A percentile compares a stretch with the other conserved stretches of the same genome.
Evolutionary conservation across 768 basidiomycete genomes (phyloP).

Genomic region (Sporobolomyces phaffii): DNA sequence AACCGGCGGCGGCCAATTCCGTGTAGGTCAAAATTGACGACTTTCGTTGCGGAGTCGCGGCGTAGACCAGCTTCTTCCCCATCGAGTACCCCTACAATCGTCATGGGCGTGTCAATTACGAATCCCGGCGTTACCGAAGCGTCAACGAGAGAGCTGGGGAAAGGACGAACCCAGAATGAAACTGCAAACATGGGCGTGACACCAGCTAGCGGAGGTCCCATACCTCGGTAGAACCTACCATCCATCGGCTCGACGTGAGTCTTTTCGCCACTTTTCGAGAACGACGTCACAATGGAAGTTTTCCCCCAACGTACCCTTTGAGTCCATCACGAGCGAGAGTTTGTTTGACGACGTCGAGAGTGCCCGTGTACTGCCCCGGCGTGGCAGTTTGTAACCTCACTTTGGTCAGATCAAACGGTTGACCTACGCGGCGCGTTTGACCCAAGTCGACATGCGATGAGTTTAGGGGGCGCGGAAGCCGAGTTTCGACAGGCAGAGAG

Average conservation of each 20-base stretch:
- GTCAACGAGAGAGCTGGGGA: not conserved
- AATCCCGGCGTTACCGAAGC: not conserved
- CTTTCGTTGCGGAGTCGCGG: constrained; percentile 69
- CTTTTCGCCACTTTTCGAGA: too few species aligned
- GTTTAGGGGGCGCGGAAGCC: too few species aligned
- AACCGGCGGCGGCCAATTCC: constrained; percentile 88
- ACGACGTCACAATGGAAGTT: too few species aligned
- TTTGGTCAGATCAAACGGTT: constrained; percentile 96
- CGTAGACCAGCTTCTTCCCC: constrained; percentile 77
- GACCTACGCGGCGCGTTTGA: constrained; percentile 63
- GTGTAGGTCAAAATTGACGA: constrained; percentile 59
- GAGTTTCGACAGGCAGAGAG: not conserved
- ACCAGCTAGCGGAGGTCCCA: constrained; percentile 38
- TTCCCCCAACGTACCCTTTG: constrained; percentile 57
- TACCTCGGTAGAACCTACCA: constrained; percentile 71
- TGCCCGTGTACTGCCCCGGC: constrained; percentile 81
- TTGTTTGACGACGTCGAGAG: constrained; percentile 86
- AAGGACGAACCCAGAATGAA: constrained; percentile 84
- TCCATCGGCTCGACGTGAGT: too few species aligned
- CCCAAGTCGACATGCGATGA: not conserved
- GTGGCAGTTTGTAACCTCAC: constrained; percentile 90
- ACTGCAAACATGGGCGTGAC: constrained; percentile 98
- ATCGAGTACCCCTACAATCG: constrained; percentile 73
- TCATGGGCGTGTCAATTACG: not conserved
- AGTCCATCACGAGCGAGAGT: constrained; percentile 84